Percentiles rank a stretch among this genome's conserved stretches.
phyloP scores from a whole-genome alignment of 2,329 filamentous ascomycete species.

The Aureobasidium lini region DNA sequence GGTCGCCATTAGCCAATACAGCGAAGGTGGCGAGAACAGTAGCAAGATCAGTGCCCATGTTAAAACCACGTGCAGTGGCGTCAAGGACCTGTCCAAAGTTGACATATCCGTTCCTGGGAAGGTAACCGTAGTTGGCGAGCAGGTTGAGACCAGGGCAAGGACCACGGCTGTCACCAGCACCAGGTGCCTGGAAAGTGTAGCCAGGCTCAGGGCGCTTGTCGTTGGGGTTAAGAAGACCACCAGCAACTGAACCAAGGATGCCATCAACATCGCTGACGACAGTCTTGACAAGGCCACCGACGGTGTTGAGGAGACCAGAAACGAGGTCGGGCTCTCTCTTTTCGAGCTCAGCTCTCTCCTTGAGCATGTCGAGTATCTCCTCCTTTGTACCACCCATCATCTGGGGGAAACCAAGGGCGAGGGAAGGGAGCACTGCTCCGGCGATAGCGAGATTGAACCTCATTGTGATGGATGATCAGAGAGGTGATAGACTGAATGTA shows the following conservation, averaged over 20 bases:
- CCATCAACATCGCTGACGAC: slow-evolving; percentile 1
- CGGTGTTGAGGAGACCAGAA: neutral
- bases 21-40: slow-evolving; percentile 30
- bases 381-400: slow-evolving; percentile 7
- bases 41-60: slow-evolving; percentile 33
- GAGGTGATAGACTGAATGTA: neutral
- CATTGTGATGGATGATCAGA: slow-evolving; percentile 2
- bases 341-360: neutral
- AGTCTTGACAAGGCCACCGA: neutral
- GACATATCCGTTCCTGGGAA: slow-evolving; percentile 34
- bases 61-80: slow-evolving; percentile 28
- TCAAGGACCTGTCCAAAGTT: slow-evolving; percentile 28
- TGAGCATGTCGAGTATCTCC: neutral
- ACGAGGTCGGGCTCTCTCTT: neutral
- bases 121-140: slow-evolving; percentile 35
- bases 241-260: slow-evolving; percentile 18
- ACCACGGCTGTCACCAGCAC: slow-evolving; percentile 25
- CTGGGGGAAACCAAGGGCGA: slow-evolving; percentile 6
- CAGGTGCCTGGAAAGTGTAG: slow-evolving; percentile 21
- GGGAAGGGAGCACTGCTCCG: slow-evolving; percentile 4
- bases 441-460: slow-evolving; percentile 8
- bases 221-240: slow-evolving; percentile 18
- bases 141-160: slow-evolving; percentile 35
- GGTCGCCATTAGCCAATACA: slow-evolving; percentile 24
- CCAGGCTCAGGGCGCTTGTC: slow-evolving; percentile 24